Evolutionary conservation across 1,139 yeast species (phyloP), one percentile per base, ranked within the genome.

Genomic region (Saccharomyces hybrid): DNA sequence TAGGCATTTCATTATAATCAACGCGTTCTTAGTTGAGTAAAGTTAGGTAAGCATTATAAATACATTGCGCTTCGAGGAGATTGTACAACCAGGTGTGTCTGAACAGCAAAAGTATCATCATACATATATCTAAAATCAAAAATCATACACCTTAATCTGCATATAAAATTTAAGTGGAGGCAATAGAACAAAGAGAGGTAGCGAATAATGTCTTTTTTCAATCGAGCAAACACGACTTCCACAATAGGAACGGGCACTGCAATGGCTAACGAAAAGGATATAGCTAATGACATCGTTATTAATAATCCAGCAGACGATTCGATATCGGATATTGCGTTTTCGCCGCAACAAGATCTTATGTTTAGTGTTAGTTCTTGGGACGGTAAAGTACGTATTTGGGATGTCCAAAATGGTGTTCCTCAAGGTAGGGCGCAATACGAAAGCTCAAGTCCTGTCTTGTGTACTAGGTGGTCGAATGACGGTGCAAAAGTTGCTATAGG

Each of bases 341-440:
- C 97, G n/a, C 89, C 98, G n/a, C 88, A 80, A 60, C 95, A 87
- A 27, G 97, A 95, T 63, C 75, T 83, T 57, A 71, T 86, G 56
- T 73, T 82, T 54, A 83, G 95, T 2, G 95, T 84, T 2, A 81
- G 95, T 9, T 86, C 96, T 44, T 95, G 99, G 99, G 99, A 95
- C 72, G 88, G 87, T 65, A 90, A 90, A 68, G 97, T 89, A 42
- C 79, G 99, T 57, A 85, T 95, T 56, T 95, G 95, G 76, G 98
- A 93, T 70, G 83, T 91, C 27, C 83, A 83, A 59, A 81, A 78
- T 60, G 82, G 83, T 38, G 72, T 73, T 42, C 75, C 83, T 1
- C 95, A 88, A 64, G 97, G 97, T 6, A 75, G 96, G 53, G 97
- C 98, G 0, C 71, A 91, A 68, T 91, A 80, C 69, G 96, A 89